Percentiles rank a stretch among this genome's conserved stretches.
These are phyloP conservation scores for Thinopyrum elongatum DNA, from an alignment of 176 grass and related monocot genomes.

Conservation along the genomic window DNA sequence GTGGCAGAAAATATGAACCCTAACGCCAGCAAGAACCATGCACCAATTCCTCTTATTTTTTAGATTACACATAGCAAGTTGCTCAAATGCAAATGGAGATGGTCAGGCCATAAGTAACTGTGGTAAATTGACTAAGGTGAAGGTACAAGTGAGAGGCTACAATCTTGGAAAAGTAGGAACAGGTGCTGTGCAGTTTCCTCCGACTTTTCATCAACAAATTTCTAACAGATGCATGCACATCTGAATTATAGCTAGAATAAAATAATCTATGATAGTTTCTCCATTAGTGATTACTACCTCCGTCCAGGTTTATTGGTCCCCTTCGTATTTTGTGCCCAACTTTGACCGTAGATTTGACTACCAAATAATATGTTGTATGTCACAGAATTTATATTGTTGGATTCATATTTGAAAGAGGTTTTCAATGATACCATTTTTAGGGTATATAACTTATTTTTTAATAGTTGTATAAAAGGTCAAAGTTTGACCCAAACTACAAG, in stretches of 20 bases:
- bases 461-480: too few relatives aligned
- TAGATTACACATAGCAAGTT: background rate
- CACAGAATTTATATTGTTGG: too few relatives aligned
- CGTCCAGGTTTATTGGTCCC: too few relatives aligned
- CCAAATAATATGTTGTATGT: too few relatives aligned
- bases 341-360: too few relatives aligned
- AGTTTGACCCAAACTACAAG: too few relatives aligned
- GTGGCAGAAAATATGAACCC: background rate
- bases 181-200: background rate
- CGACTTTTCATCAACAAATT: background rate
- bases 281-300: background rate
- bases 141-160: background rate
- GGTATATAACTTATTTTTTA: too few relatives aligned
- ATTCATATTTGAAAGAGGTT: too few relatives aligned
- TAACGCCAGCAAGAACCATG: background rate
- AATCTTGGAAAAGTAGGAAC: background rate
- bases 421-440: too few relatives aligned
- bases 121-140: background rate
- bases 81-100: slow-evolving; percentile 4
- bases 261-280: background rate
- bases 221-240: background rate
- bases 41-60: background rate
- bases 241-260: slow-evolving; percentile 3
- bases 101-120: background rate
- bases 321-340: too few relatives aligned